Evolutionary conservation across 345 rosid genomes (phyloP).

Genomic region (Citrus mangshanensis): DNA sequence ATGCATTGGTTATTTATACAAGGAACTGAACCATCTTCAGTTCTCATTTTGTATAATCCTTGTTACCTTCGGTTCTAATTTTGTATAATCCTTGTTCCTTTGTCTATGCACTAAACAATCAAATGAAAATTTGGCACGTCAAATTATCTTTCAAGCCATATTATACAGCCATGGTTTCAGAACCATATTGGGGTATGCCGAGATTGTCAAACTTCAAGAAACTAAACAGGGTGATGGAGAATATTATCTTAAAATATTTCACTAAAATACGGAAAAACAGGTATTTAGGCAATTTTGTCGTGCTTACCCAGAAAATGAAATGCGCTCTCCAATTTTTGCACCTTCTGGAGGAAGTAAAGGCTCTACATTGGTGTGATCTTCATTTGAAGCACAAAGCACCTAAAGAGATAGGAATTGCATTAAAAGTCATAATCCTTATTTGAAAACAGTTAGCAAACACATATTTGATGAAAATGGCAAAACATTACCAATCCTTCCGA

Average conservation of each 20-base stretch:
- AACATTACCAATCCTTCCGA: constrained; percentile 92
- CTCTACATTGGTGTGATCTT: constrained; percentile 75
- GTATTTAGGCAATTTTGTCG: background rate
- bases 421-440: constrained; percentile 1
- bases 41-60: background rate
- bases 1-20: background rate
- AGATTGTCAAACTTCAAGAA: background rate
- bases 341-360: constrained; percentile 89
- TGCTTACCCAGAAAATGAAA: constrained; percentile 75
- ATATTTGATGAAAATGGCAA: constrained; percentile 1
- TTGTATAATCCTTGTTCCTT: background rate
- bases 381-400: constrained; percentile 92
- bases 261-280: background rate
- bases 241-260: background rate
- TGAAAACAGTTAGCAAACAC: background rate
- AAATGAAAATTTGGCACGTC: background rate
- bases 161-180: no score
- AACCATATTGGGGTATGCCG: background rate
- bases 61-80: background rate
- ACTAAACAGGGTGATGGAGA: background rate
- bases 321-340: constrained; percentile 66
- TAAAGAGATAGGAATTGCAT: constrained; percentile 27
- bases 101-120: background rate
- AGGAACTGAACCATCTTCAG: background rate
- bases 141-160: background rate